phyloP scores from a whole-genome alignment of 495 filamentous ascomycete species.

The Parachaetomium inaequale region DNA sequence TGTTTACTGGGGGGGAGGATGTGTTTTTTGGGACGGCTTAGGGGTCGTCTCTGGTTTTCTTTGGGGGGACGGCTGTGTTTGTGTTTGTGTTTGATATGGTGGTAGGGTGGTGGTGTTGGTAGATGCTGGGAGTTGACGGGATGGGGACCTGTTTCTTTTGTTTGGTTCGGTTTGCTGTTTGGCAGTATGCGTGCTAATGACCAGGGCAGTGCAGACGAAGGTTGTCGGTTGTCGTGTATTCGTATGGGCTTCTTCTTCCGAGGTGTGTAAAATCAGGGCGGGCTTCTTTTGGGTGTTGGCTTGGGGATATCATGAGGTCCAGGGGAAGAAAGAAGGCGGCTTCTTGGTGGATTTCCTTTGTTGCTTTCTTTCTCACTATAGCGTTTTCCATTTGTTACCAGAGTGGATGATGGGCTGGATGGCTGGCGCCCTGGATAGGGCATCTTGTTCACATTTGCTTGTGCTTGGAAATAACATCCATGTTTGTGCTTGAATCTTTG shows the following conservation, averaged over 20 bases:
- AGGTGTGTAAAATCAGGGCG: not conserved
- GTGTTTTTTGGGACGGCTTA: slow-evolving; percentile 42
- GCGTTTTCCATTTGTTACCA: not conserved
- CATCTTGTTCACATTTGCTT: not conserved
- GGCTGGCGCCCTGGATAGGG: not conserved
- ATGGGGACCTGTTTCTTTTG: not conserved
- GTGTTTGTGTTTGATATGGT: not conserved
- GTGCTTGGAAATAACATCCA: not conserved
- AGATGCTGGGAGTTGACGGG: not conserved
- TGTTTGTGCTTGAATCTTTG: not conserved
- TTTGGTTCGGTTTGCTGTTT: too few species aligned
- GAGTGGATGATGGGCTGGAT: not conserved
- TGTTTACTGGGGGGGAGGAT: slow-evolving; percentile 44
- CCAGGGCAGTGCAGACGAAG: not conserved
- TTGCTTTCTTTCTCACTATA: slow-evolving; percentile 3
- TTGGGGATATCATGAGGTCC: not conserved
- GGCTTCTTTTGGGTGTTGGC: not conserved
- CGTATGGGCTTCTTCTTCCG: not conserved
- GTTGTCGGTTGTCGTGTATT: not conserved
- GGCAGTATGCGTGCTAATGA: too few species aligned
- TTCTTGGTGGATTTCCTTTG: not conserved
- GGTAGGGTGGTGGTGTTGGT: too few species aligned
- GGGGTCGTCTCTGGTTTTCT: not conserved
- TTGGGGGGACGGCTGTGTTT: not conserved
- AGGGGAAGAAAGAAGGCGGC: not conserved